Evolutionary conservation across 768 basidiomycete species (phyloP).

Genomic region (Kwoniella shandongensis): DNA sequence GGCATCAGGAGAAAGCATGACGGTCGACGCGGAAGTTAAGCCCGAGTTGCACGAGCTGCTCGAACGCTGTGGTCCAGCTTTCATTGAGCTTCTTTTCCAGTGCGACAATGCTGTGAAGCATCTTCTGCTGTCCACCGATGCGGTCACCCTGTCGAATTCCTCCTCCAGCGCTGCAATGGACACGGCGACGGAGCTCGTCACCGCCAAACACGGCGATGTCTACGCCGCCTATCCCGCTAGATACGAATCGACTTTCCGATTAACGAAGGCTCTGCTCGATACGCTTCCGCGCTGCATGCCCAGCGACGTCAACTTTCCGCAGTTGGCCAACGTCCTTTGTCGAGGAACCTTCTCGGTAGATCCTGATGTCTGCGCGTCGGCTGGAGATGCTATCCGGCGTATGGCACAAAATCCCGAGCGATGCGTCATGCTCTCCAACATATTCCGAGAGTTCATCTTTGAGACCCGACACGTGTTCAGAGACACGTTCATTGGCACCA

Average conservation of each 20-base stretch:
- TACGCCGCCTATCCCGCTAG: constrained; percentile 64
- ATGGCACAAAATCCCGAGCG: constrained; percentile 66
- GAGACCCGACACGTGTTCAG: constrained; percentile 64
- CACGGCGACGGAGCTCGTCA: constrained; percentile 61
- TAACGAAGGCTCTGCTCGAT: constrained; percentile 75
- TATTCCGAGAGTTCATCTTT: constrained; percentile 72
- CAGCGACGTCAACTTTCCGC: constrained; percentile 59
- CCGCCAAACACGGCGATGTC: constrained; percentile 63
- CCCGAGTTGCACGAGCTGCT: constrained; percentile 72
- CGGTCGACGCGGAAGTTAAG: constrained; percentile 62
- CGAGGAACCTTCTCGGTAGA: constrained; percentile 83
- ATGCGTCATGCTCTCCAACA: constrained; percentile 63
- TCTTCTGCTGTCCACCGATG: constrained; percentile 76
- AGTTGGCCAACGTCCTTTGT: constrained; percentile 74
- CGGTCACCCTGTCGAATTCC: constrained; percentile 61
- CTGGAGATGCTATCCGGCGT: constrained; percentile 67
- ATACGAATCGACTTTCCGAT: constrained; percentile 64
- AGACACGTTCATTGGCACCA: constrained; percentile 59
- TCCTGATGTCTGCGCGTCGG: constrained; percentile 67
- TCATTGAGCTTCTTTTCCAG: constrained; percentile 62
- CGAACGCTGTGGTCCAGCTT: constrained; percentile 63
- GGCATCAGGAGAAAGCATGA: constrained; percentile 59
- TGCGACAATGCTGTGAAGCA: constrained; percentile 68
- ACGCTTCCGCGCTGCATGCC: constrained; percentile 81
- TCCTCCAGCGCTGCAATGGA: constrained; percentile 65